Base-by-base conservation (phyloP, 2,329 filamentous ascomycete species). In the Paraconiothyrium sp. region DNA sequence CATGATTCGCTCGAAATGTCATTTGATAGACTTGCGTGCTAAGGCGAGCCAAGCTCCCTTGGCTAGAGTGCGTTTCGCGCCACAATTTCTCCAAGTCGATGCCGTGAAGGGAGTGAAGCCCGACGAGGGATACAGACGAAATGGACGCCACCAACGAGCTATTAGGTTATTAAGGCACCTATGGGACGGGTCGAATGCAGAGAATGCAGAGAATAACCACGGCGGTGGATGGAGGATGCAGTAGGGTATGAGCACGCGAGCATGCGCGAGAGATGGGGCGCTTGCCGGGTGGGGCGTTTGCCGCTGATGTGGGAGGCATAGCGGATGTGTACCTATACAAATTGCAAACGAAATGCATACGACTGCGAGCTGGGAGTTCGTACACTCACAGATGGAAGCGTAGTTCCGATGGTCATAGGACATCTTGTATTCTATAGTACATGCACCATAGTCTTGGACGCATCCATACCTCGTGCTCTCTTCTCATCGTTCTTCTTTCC, bases 141-240 rank as follows among this genome's bases (percentile, higher is more conserved):
- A 14, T 41, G 37, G 13, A 6, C 37, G 37, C 37, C 13, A 41
- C 9, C 13, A 41, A 6, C 16, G 11, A 6, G 6, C 14, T 39
- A 2, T 39, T n/a, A 6, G n/a, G 3, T 41, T 30, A 4, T 4
- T 30, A 30, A 30, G 27, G 39, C 39, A n/a, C 39, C 22, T 54
- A 11, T 39, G 37, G 57, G 30, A 22, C 49, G 50, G 57, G 49
- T 59, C 55, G 57, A 41, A 2, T 35, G 22, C 30, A 10, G n/a
- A 30, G 9, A 10, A 16, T 49, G 20, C 52, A 49, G 44, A 7
- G 13, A n/a, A 20, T 35, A 39, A 48, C 46, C 56, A 48, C 46
- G 5, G 56, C 35, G 13, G 27, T 43, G 46, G 56, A 58, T 58
- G 22, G 43, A 37, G 27, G 11, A 37, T 34, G 24, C 32, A 16